These are phyloP conservation scores for Nothomitra cinnamomea DNA, from an alignment of 2,329 filamentous ascomycete genomes.

Conservation along the genomic window DNA sequence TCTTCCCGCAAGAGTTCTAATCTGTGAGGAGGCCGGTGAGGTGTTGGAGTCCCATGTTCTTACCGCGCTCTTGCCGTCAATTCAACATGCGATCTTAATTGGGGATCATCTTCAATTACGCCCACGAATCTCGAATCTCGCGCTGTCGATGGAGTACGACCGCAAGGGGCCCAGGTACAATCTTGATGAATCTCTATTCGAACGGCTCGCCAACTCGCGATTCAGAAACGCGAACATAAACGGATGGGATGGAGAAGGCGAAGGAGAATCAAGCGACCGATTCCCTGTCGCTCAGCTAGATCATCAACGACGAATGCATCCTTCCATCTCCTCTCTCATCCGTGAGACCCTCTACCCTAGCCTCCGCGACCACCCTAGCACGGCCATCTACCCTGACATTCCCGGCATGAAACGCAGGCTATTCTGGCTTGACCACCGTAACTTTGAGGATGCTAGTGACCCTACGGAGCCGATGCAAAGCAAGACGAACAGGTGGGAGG, in stretches of 20 bases:
- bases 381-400: constrained; percentile 24
- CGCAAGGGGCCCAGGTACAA: constrained; percentile 23
- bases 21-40: constrained; percentile 28
- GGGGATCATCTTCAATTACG: constrained; percentile 28
- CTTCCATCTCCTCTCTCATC: constrained; percentile 41
- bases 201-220: constrained; percentile 26
- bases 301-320: constrained; percentile 48
- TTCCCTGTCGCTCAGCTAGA: neutral
- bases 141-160: constrained; percentile 19
- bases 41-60: constrained; percentile 26
- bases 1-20: constrained; percentile 24
- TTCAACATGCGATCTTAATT: constrained; percentile 27
- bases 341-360: constrained; percentile 38
- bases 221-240: constrained; percentile 29
- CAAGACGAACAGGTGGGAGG: constrained; percentile 35
- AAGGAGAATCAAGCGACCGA: neutral
- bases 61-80: constrained; percentile 22
- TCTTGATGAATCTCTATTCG: constrained; percentile 34
- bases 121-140: constrained; percentile 23
- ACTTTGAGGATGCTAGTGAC: constrained; percentile 22
- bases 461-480: constrained; percentile 13
- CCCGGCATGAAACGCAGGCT: constrained; percentile 30
- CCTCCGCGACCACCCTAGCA: constrained; percentile 32
- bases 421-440: constrained; percentile 35
- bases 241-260: neutral